Conservation (phyloP, 495 filamentous ascomycete species). For the Tuber borchii region DNA sequence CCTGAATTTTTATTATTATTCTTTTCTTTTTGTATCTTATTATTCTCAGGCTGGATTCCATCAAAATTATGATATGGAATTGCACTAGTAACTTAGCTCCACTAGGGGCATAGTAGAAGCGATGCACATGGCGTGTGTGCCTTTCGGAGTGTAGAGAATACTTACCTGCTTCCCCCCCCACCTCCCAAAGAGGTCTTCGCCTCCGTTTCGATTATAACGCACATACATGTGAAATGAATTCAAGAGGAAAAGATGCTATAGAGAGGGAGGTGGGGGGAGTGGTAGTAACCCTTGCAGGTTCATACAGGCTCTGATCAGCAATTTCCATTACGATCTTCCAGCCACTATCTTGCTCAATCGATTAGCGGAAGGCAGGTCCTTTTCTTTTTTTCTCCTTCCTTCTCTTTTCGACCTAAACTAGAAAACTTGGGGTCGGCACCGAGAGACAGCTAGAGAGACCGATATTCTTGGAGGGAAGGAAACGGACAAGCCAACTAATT, state of each 20-base stretch:
- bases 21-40: background rate
- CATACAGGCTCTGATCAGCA: conserved; percentile 27
- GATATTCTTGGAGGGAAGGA: conserved; percentile 8
- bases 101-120: background rate
- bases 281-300: conserved; percentile 32
- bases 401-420: conserved; percentile 12
- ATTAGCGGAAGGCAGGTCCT: conserved; percentile 11
- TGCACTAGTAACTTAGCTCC: background rate
- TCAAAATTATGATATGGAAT: background rate
- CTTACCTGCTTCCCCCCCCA: background rate
- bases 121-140: background rate
- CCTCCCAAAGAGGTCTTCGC: background rate
- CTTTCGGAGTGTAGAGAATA: background rate
- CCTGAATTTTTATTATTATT: background rate
- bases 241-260: background rate
- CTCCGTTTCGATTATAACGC: background rate
- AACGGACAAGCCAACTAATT: conserved; percentile 11
- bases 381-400: conserved; percentile 11
- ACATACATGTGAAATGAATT: background rate
- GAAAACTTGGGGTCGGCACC: background rate
- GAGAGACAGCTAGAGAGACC: background rate
- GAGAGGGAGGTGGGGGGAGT: background rate
- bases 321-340: conserved; percentile 34
- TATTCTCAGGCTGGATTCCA: background rate
- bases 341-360: conserved; percentile 26